Percentiles rank a stretch among this genome's conserved stretches.
Evolutionary conservation across 176 grass and related monocot species (phyloP).

Genomic region (Triticum monococcum): DNA sequence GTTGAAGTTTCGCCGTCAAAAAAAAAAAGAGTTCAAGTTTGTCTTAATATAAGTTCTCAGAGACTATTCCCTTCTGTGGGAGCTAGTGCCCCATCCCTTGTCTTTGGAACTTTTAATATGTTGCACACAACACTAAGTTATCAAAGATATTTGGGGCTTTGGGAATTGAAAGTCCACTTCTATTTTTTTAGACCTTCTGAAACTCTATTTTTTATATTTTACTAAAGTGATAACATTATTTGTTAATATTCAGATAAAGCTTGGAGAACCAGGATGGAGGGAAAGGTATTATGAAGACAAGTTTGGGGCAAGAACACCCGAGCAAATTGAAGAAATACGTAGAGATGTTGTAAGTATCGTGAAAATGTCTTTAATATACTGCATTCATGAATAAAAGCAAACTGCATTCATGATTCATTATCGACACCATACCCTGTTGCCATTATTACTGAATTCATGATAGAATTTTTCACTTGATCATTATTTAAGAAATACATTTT

Average conservation of each 20-base stretch:
- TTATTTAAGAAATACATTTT: neutral
- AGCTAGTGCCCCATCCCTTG: neutral
- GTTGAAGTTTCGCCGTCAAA: neutral
- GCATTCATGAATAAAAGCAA: neutral
- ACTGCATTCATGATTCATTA: neutral
- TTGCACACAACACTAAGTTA: neutral
- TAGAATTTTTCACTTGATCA: neutral
- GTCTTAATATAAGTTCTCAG: neutral
- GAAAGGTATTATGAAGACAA: conserved; percentile 96
- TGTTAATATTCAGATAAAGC: conserved; percentile 68
- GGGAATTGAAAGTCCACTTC: neutral
- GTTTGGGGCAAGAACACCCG: conserved; percentile 68
- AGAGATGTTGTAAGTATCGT: conserved; percentile 85
- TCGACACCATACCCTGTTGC: neutral
- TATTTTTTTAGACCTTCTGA: neutral
- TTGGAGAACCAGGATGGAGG: conserved; percentile 96
- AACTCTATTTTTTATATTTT: conserved; percentile 6
- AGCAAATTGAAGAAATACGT: conserved; percentile 74
- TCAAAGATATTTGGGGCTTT: conserved; percentile 1
- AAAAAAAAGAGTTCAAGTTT: too few relatives aligned
- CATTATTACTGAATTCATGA: neutral
- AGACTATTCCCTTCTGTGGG: neutral
- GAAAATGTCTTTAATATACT: conserved; percentile 14
- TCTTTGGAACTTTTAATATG: neutral
- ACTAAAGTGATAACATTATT: conserved; percentile 24